Evolutionary conservation across 805 yeast species (phyloP).

Genomic region (Crinitomyces ghanaensis): DNA sequence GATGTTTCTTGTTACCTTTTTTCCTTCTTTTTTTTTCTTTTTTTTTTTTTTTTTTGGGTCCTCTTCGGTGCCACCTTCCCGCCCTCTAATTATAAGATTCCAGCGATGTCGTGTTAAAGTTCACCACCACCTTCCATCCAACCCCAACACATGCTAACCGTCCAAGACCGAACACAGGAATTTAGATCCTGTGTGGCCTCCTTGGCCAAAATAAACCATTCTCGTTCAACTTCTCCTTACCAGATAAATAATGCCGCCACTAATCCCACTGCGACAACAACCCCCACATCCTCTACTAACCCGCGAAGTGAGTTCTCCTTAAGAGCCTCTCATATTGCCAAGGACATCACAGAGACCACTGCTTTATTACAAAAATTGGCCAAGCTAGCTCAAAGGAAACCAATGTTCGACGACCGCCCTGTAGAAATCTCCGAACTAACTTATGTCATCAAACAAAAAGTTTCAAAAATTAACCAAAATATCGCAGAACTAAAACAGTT

Average conservation of each 20-base stretch:
- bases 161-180: constrained; percentile 82
- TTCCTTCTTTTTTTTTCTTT: too few relatives aligned
- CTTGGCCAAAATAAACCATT: constrained; percentile 48
- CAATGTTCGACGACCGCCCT: constrained; percentile 88
- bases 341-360: constrained; percentile 79
- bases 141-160: too few relatives aligned
- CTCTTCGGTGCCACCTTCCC: too few relatives aligned
- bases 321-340: constrained; percentile 73
- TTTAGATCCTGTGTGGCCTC: constrained; percentile 84
- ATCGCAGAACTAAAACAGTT: constrained; percentile 50
- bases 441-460: constrained; percentile 69
- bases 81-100: too few relatives aligned
- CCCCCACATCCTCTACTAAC: constrained; percentile 6
- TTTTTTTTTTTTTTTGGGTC: too few relatives aligned
- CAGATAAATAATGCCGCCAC: constrained; percentile 10
- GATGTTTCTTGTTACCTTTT: too few relatives aligned
- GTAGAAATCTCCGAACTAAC: constrained; percentile 89
- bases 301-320: constrained; percentile 49
- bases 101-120: too few relatives aligned
- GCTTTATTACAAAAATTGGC: constrained; percentile 73
- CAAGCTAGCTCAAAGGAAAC: constrained; percentile 74
- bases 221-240: constrained; percentile 16
- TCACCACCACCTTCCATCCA: too few relatives aligned
- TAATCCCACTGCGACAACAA: constrained; percentile 3
- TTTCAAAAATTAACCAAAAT: constrained; percentile 65